These are phyloP conservation scores for Porcisia deanei DNA, from an alignment of 208 protist species.

Conservation along the genomic window DNA sequence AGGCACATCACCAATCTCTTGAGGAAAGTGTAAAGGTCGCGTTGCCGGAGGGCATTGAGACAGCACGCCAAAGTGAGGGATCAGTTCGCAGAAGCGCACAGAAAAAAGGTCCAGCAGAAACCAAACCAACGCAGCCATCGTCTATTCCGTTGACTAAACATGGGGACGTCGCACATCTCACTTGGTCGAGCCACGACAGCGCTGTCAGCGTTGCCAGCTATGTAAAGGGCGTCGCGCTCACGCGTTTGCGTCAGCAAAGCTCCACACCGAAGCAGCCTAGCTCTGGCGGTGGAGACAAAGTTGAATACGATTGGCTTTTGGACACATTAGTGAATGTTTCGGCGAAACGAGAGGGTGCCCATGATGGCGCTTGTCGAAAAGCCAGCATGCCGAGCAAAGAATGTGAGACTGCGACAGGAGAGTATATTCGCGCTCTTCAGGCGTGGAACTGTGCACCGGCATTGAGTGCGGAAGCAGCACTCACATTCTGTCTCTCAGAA, in stretches of 20 bases:
- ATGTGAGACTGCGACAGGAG: background rate
- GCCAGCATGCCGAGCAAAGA: background rate
- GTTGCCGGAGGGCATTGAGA: background rate
- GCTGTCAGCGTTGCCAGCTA: background rate
- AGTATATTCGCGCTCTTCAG: constrained; percentile 24
- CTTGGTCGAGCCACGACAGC: background rate
- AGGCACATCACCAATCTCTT: background rate
- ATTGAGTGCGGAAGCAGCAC: constrained; percentile 6
- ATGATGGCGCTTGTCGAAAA: background rate
- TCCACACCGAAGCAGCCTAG: too few species aligned
- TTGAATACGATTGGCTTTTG: constrained; percentile 14
- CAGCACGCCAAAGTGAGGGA: background rate
- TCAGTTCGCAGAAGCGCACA: background rate
- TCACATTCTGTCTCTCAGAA: constrained; percentile 18
- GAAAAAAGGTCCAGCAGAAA: background rate
- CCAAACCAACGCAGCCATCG: background rate
- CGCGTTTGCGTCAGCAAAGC: background rate
- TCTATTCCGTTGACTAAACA: background rate
- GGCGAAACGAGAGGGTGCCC: too few species aligned
- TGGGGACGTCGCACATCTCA: background rate
- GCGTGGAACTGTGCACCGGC: constrained; percentile 20
- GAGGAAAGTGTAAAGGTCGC: constrained; percentile 8
- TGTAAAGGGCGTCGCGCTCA: constrained; percentile 1
- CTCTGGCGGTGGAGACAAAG: background rate
- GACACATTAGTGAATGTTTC: constrained; percentile 1